A percentile compares a stretch with the other conserved stretches of the same genome.
Conservation (phyloP, 768 basidiomycete species). For the Coprinopsis strossmayeri region DNA sequence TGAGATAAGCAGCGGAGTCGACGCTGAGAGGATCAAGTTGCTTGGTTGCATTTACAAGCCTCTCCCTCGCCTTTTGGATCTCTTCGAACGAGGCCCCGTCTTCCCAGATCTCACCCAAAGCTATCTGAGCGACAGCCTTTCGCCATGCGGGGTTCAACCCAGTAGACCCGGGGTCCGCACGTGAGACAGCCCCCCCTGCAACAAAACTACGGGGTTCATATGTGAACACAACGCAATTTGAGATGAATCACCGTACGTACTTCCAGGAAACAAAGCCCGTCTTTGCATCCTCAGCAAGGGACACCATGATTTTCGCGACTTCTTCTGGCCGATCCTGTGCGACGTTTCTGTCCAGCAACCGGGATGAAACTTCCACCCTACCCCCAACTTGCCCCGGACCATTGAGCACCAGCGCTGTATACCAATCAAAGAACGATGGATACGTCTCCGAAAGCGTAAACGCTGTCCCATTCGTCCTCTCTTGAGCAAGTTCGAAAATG, state of each 20-base stretch:
- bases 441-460: background rate
- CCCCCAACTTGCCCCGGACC: background rate
- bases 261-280: background rate
- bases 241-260: no score
- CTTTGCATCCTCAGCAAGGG: background rate
- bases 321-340: background rate
- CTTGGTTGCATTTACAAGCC: constrained; percentile 14
- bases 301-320: background rate
- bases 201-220: constrained; percentile 20
- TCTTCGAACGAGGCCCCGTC: constrained; percentile 19
- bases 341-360: background rate
- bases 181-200: constrained; percentile 37
- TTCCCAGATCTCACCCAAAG: constrained; percentile 19
- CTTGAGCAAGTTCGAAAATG: constrained; percentile 22
- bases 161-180: constrained; percentile 27
- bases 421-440: background rate
- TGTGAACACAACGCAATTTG: no score
- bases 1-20: constrained; percentile 39
- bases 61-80: constrained; percentile 15
- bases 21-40: constrained; percentile 21
- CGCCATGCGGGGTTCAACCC: constrained; percentile 47
- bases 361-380: background rate
- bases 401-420: background rate
- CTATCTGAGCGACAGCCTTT: constrained; percentile 27
- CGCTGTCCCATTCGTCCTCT: constrained; percentile 14